Evolutionary conservation across 371 early-diverging fungal species (phyloP).

Genomic region (Dinochytrium kinnereticum): DNA sequence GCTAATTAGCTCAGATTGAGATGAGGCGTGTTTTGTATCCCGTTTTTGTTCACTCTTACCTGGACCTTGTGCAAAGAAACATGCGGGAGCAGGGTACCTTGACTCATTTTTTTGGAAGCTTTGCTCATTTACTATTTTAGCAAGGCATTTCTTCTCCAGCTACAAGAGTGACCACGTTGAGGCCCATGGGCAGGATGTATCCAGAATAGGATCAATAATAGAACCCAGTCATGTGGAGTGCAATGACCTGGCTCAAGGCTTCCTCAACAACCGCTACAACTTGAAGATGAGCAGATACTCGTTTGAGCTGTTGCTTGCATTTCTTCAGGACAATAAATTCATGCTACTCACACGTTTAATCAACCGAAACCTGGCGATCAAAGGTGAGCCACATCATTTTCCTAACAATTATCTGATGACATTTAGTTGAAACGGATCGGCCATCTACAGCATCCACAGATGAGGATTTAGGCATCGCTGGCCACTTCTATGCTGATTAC

Average conservation of each 20-base stretch:
- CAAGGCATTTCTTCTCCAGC: conserved; percentile 78
- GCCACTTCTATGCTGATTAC: conserved; percentile 76
- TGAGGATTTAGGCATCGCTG: conserved; percentile 78
- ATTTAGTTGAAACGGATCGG: conserved; percentile 21
- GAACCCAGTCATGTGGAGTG: conserved; percentile 77
- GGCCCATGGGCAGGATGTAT: conserved; percentile 72
- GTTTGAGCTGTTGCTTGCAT: conserved; percentile 91
- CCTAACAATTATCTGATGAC: neutral
- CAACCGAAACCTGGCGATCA: conserved; percentile 92
- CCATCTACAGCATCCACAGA: conserved; percentile 47
- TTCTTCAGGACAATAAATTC: conserved; percentile 90
- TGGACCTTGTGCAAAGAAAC: conserved; percentile 80
- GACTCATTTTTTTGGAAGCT: neutral
- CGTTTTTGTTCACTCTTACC: conserved; percentile 91
- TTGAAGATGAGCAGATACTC: conserved; percentile 89
- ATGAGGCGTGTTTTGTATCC: conserved; percentile 89
- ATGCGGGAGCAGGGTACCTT: conserved; percentile 69
- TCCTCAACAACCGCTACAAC: conserved; percentile 86
- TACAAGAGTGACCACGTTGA: conserved; percentile 80
- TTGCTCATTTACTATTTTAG: conserved; percentile 37
- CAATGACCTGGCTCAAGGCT: conserved; percentile 80
- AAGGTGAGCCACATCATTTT: conserved; percentile 49
- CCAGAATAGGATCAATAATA: conserved; percentile 68
- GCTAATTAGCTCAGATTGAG: conserved; percentile 69
- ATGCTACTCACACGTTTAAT: conserved; percentile 89